Evolutionary conservation across 2,329 filamentous ascomycete species (phyloP).

Genomic region (Bretziella fagacearum): DNA sequence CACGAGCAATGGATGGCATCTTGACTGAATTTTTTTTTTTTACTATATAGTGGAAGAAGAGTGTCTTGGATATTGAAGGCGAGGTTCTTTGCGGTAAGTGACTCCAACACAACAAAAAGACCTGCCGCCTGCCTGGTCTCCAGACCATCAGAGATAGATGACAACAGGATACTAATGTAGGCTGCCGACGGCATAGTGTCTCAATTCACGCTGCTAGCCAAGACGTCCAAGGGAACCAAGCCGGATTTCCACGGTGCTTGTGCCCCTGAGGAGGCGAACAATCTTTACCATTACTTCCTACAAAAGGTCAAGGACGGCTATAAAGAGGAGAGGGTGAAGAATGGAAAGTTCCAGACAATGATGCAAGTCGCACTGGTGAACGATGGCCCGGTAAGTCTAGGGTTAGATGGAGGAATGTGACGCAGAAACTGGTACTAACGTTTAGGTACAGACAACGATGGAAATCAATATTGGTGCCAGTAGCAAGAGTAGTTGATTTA

Average conservation of each 20-base stretch:
- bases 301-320: conserved; percentile 59
- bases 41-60: conserved; percentile 69
- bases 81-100: conserved; percentile 78
- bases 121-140: too few species aligned
- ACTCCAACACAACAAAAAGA: background rate
- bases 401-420: background rate
- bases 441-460: conserved; percentile 15
- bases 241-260: conserved; percentile 88
- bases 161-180: background rate
- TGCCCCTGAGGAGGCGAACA: conserved; percentile 57
- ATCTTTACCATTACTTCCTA: conserved; percentile 72
- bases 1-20: background rate
- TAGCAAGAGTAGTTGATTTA: background rate
- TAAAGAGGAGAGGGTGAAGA: conserved; percentile 57
- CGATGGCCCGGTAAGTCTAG: conserved; percentile 46
- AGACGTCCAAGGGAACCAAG: conserved; percentile 89
- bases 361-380: conserved; percentile 94
- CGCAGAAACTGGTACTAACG: background rate
- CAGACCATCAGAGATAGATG: too few species aligned
- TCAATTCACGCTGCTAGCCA: conserved; percentile 86
- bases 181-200: conserved; percentile 44
- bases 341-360: conserved; percentile 97
- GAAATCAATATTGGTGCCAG: conserved; percentile 15
- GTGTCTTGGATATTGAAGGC: conserved; percentile 70
- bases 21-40: background rate